phyloP scores from a whole-genome alignment of 331 rosid genomes.

The Rhamnella rubrinervis region DNA sequence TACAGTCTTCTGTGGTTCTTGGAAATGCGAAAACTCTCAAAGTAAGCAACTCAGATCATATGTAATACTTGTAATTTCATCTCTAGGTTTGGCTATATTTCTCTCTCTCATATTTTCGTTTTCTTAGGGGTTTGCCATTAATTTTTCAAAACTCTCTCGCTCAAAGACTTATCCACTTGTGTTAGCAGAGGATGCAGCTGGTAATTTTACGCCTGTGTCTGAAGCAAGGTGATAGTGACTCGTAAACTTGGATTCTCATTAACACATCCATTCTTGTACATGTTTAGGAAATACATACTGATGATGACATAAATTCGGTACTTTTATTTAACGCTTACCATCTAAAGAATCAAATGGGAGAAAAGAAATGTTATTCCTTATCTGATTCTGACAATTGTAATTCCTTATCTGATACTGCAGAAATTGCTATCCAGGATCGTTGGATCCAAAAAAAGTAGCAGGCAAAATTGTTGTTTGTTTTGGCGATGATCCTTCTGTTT shows the following conservation, averaged over 20 bases:
- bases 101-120: conserved; percentile 8
- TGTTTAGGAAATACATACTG: not conserved
- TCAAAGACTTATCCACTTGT: conserved; percentile 64
- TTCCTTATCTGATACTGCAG: conserved; percentile 43
- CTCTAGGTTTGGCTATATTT: not conserved
- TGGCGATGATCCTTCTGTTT: conserved; percentile 42
- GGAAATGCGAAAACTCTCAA: conserved; percentile 62
- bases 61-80: not conserved
- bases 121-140: conserved; percentile 71
- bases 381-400: not conserved
- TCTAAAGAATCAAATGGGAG: not conserved
- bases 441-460: conserved; percentile 60
- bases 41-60: conserved; percentile 33
- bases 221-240: conserved; percentile 75
- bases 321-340: not conserved
- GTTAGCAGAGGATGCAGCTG: conserved; percentile 61
- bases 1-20: conserved; percentile 60
- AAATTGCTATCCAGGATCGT: conserved; percentile 83
- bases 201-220: conserved; percentile 58
- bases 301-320: not conserved
- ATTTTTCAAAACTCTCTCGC: conserved; percentile 62
- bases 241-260: not conserved
- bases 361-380: not conserved
- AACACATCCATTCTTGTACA: not conserved
- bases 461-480: conserved; percentile 77